phyloP scores from a whole-genome alignment of 768 basidiomycete genomes.

The Mycena epipterygia region DNA sequence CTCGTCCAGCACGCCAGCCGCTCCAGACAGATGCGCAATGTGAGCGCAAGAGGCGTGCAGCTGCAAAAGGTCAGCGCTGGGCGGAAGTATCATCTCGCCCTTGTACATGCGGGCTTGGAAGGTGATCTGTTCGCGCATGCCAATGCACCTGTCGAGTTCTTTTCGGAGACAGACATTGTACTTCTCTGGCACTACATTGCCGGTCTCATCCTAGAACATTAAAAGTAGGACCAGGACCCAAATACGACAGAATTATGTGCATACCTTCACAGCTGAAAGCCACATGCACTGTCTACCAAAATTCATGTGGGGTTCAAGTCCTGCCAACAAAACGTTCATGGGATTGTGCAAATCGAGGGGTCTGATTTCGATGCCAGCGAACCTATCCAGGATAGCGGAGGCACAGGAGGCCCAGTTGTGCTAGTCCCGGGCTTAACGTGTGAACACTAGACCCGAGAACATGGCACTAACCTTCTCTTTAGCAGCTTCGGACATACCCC shows the following conservation, averaged over 20 bases:
- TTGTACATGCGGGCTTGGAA: background rate
- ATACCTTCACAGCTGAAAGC: background rate
- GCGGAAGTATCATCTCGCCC: background rate
- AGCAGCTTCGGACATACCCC: background rate
- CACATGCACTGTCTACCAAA: background rate
- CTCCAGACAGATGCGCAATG: slow-evolving; percentile 6
- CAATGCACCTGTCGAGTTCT: background rate
- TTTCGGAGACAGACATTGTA: too few relatives aligned
- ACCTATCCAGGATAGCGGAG: background rate
- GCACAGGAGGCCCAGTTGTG: slow-evolving; percentile 1
- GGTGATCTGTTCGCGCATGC: background rate
- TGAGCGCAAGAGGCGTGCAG: slow-evolving; percentile 7
- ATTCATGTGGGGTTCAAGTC: background rate
- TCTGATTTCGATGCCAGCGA: background rate
- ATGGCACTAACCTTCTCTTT: background rate
- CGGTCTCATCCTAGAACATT: background rate
- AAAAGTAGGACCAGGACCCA: too few relatives aligned
- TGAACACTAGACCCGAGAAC: background rate
- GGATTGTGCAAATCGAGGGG: background rate
- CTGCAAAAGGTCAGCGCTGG: background rate
- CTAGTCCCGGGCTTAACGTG: background rate
- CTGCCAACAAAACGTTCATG: background rate
- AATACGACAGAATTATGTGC: background rate
- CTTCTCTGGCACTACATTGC: background rate
- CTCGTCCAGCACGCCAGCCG: background rate